phyloP scores from a whole-genome alignment of 768 basidiomycete genomes.

The Multifurca ochricompacta region DNA sequence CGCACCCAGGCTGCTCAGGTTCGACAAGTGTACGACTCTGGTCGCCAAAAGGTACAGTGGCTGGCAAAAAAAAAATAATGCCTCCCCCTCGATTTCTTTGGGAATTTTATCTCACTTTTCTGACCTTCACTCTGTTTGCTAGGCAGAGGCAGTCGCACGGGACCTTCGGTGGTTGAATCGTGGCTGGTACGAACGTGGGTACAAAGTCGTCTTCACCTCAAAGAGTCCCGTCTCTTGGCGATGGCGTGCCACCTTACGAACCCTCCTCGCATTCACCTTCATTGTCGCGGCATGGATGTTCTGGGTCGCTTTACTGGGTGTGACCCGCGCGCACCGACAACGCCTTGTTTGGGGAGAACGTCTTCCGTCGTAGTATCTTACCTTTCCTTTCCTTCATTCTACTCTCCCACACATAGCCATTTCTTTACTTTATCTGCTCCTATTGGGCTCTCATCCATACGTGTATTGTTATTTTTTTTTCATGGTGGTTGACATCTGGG shows the following conservation, averaged over 20 bases:
- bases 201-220: conserved; percentile 64
- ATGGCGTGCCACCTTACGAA: conserved; percentile 59
- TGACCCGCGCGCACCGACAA: conserved; percentile 65
- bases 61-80: neutral
- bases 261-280: conserved; percentile 34
- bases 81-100: too few species aligned
- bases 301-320: conserved; percentile 57
- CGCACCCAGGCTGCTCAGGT: conserved; percentile 56
- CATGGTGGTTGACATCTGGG: neutral
- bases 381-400: neutral
- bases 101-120: neutral
- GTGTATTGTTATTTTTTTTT: conserved; percentile 5
- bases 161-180: conserved; percentile 73
- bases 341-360: conserved; percentile 74
- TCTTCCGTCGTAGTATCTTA: conserved; percentile 49
- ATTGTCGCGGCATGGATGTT: conserved; percentile 49
- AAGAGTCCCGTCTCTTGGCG: conserved; percentile 64
- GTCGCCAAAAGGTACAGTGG: conserved; percentile 50
- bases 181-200: conserved; percentile 69
- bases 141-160: conserved; percentile 60
- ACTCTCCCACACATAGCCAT: neutral
- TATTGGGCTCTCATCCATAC: neutral
- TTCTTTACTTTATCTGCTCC: neutral
- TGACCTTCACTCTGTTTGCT: too few species aligned
- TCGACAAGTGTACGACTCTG: conserved; percentile 60